Conservation (phyloP, 192 early-diverging fungal genomes). For the Rhizophagus prolifer region DNA sequence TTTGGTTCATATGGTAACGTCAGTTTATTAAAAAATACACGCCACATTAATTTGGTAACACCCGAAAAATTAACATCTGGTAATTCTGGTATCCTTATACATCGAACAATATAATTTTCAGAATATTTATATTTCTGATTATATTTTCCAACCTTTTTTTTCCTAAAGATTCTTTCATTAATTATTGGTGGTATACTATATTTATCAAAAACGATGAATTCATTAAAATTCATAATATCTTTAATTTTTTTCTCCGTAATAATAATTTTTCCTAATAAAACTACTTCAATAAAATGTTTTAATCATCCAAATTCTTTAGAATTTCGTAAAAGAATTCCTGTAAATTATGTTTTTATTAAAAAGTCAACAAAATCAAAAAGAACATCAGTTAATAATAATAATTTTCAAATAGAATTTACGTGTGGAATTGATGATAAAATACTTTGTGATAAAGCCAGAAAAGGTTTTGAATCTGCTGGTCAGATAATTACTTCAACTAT, state of each 20-base stretch:
- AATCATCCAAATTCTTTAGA: neutral
- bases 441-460: constrained; percentile 31
- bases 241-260: neutral
- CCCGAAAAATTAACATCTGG: too few relatives aligned
- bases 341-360: neutral
- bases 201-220: neutral
- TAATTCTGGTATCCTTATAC: too few relatives aligned
- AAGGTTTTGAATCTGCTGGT: constrained; percentile 32
- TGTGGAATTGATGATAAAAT: neutral
- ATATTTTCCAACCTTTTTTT: too few relatives aligned
- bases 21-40: too few relatives aligned
- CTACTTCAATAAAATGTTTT: neutral
- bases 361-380: neutral
- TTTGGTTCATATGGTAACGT: too few relatives aligned
- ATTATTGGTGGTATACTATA: neutral
- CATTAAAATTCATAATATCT: neutral
- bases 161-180: neutral
- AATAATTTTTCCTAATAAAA: neutral
- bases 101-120: too few relatives aligned
- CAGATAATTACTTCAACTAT: constrained; percentile 33
- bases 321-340: neutral
- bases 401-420: neutral
- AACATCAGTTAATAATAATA: neutral
- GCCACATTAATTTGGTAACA: too few relatives aligned
- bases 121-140: too few relatives aligned